Base-by-base conservation (phyloP, 2,329 filamentous ascomycete species). In the Botryotinia narcissicola region DNA sequence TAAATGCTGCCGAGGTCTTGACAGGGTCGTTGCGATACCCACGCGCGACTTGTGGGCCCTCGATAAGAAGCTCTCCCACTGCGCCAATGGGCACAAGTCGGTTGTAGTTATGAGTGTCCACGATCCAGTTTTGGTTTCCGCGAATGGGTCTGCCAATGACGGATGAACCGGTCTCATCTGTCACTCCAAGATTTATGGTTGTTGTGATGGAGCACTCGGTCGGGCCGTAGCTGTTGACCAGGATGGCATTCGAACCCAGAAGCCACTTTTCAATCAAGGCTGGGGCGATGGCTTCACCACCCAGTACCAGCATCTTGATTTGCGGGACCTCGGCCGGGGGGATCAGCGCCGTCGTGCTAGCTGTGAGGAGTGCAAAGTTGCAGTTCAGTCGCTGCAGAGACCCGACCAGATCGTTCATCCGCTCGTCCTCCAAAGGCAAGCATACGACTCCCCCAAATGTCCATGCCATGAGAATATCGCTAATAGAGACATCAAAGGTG, bases 281-380 rank as follows among this genome's bases (percentile, higher is more conserved):
- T 29, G 20, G 22, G n/a, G 81, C 82, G 80, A 84, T 81, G 66
- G 75, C 70, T 63, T 79, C 78, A 22, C 78, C 78, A 37, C 74
- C 77, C 35, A 78, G 71, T 48, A 74, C 71, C 25, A 80, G 42
- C 14, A 63, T 73, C 35, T 75, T 73, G 20, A 80, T 66, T 32
- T 54, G 74, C 69, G 77, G 73, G 12, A 79, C 72, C 29, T 59
- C 54, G 54, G 54, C 29, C 25, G 54, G 54, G 54, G 42, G 42
- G 42, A 44, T 44, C 42, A 44, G 42, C 42, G 42, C 42, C 16
- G 42, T 2, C 42, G 42, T 44, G 16, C 42, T 44, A 44, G 42
- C 42, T 44, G 42, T 44, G 16, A 44, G 42, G 42, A 44, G 42
- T 44, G 42, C 42, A 20, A 44, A 44, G 42, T 44, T 44, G 42